A percentile compares a stretch with the other conserved stretches of the same genome.
Conservation (phyloP, 495 filamentous ascomycete species). For the Penicillium paxilli region DNA sequence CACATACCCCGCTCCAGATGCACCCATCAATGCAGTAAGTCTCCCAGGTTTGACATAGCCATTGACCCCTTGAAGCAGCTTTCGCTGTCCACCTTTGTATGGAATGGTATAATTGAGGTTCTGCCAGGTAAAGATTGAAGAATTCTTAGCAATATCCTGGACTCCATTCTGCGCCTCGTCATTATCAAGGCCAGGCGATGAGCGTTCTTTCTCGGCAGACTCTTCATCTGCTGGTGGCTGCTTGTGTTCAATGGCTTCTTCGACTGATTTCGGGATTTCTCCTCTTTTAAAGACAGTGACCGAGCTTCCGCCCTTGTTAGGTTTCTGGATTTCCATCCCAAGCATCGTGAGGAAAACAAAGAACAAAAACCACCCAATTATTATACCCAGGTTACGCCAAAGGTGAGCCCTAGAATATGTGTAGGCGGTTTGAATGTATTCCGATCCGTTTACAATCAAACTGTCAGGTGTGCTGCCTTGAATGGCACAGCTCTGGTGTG, state of each 20-base stretch:
- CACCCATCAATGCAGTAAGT: constrained; percentile 70
- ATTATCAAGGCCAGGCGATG: constrained; percentile 18
- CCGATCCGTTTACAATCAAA: constrained; percentile 50
- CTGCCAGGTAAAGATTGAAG: constrained; percentile 74
- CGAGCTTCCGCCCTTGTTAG: constrained; percentile 68
- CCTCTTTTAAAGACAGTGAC: constrained; percentile 70
- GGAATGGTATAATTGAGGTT: constrained; percentile 75
- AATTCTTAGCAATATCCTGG: constrained; percentile 54
- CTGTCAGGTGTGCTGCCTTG: constrained; percentile 53
- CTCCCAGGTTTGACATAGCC: constrained; percentile 72
- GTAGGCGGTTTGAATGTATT: constrained; percentile 53
- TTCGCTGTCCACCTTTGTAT: constrained; percentile 56
- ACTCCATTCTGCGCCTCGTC: constrained; percentile 30
- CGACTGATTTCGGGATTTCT: constrained; percentile 54
- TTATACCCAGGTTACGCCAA: constrained; percentile 64
- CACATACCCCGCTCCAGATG: constrained; percentile 60
- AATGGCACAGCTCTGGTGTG: constrained; percentile 62
- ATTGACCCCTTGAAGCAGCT: constrained; percentile 61
- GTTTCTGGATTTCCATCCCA: constrained; percentile 68
- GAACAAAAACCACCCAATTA: constrained; percentile 56
- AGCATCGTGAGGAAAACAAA: constrained; percentile 58
- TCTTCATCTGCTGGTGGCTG: constrained; percentile 49
- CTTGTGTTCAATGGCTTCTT: constrained; percentile 38
- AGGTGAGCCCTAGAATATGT: constrained; percentile 57
- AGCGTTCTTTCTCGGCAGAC: constrained; percentile 29